These are phyloP conservation scores for Uronychia setigera DNA, from an alignment of 73 alveolate genomes.

Conservation along the genomic window DNA sequence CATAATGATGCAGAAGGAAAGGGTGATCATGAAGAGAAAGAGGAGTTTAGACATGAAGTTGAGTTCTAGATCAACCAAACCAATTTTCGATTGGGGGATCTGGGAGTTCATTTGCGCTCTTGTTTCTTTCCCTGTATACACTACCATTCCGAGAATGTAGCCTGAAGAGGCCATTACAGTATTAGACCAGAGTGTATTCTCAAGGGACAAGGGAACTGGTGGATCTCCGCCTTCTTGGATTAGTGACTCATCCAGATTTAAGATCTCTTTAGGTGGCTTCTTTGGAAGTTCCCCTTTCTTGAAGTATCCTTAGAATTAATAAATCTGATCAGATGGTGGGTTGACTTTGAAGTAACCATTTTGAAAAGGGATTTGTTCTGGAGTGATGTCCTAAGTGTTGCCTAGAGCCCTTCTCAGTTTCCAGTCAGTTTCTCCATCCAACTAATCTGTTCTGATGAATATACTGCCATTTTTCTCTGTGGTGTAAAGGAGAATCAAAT, in stretches of 20 bases:
- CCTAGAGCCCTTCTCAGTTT: conserved; percentile 85
- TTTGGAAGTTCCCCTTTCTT: conserved; percentile 37
- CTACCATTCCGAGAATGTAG: conserved; percentile 80
- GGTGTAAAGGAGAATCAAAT: conserved; percentile 88
- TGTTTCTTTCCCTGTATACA: conserved; percentile 93
- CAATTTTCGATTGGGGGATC: conserved; percentile 71
- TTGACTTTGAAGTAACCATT: not conserved
- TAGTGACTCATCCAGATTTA: conserved; percentile 50
- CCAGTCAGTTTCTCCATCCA: conserved; percentile 97
- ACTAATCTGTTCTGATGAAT: conserved; percentile 84
- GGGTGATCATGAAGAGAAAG: conserved; percentile 73
- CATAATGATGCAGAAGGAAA: conserved; percentile 68
- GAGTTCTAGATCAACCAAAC: conserved; percentile 83
- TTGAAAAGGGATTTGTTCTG: conserved; percentile 10
- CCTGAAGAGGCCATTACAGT: conserved; percentile 91
- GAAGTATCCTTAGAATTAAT: conserved; percentile 71
- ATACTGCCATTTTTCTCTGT: conserved; percentile 82
- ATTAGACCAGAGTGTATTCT: conserved; percentile 90
- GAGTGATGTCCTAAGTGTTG: conserved; percentile 69
- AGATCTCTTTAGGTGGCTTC: conserved; percentile 17
- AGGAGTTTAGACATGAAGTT: conserved; percentile 80
- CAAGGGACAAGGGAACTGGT: conserved; percentile 59
- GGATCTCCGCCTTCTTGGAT: conserved; percentile 44
- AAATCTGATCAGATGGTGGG: conserved; percentile 61
- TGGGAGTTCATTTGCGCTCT: conserved; percentile 79